Base-by-base conservation (phyloP, 768 basidiomycete genomes). In the Tulasnella sp. region DNA sequence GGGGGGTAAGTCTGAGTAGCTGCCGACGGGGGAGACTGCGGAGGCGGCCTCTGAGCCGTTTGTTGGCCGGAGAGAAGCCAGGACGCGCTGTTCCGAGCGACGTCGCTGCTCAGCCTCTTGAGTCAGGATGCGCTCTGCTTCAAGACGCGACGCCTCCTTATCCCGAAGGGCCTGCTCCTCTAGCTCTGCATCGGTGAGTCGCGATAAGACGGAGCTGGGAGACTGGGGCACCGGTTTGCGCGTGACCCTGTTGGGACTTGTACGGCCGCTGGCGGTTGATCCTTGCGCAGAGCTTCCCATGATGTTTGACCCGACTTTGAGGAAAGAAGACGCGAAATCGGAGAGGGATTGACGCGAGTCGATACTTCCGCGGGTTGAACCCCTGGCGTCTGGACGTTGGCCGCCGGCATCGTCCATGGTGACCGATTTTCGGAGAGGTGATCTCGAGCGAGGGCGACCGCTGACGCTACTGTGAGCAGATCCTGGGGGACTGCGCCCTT, bases 111-210 rank as follows among this genome's bases (percentile, higher is more conserved):
- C 87, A 0, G 91, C 90, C 82, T 94, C 93, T 73, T 83, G 85
- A 0, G 86, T 89, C 37, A 94, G 83, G 78, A 94, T 94, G 0
- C 85, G 86, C 81, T 94, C 93, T 0, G 93, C 93, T 81, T 94
- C 92, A 49, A 89, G 85, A 76, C 93, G 84, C 79, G 90, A 91
- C 58, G 86, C 84, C 79, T 94, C 93, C 64, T 93, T 88, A 81
- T 94, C 93, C 36, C 89, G 84, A 77, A 91, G 88, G 11, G 92
- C 93, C 78, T 93, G 91, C 2, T 91, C 92, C 82, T 94, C 93
- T 11, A 95, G 83, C 81, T 95, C 91, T 0, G 90, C 91, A 80
- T 93, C 92, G 1, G 90, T 88, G 1, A 78, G 77, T 12, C 74
- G 38, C 11, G 64, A 67, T 36, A 67, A n/a, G 25, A 75, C 67